Evolutionary conservation across 2,329 filamentous ascomycete genomes (phyloP).

Genomic region (Penicillium sp.): DNA sequence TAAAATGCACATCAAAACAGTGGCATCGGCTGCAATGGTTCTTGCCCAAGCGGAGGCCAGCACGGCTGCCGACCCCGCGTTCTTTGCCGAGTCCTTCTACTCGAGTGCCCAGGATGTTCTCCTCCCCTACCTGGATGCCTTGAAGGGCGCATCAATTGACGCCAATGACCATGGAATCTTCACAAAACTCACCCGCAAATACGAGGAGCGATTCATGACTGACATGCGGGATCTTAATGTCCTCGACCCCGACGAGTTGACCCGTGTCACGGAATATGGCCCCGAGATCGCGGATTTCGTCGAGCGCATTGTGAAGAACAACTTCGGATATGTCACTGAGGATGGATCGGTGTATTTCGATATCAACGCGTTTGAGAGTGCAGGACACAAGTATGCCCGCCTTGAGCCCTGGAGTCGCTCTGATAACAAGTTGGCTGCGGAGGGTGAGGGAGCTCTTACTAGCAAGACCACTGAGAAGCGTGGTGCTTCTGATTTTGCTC

Average conservation of each 20-base stretch:
- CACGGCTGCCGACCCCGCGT: constrained; percentile 21
- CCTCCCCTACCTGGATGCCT: constrained; percentile 74
- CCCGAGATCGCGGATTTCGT: constrained; percentile 85
- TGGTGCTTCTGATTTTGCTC: constrained; percentile 77
- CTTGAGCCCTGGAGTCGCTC: constrained; percentile 82
- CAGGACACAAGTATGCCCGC: constrained; percentile 80
- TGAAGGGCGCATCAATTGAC: constrained; percentile 57
- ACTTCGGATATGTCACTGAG: constrained; percentile 72
- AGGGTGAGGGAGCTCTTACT: constrained; percentile 81
- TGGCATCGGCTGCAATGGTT: constrained; percentile 54
- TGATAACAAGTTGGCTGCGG: constrained; percentile 78
- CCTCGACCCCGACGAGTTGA: constrained; percentile 75
- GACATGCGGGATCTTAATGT: constrained; percentile 89
- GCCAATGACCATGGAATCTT: constrained; percentile 72
- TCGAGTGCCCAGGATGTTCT: constrained; percentile 66
- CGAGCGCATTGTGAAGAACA: constrained; percentile 76
- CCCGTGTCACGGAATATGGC: constrained; percentile 89
- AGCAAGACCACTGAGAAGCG: constrained; percentile 66
- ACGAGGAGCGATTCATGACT: constrained; percentile 82
- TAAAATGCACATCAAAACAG: constrained; percentile 80
- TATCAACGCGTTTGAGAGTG: constrained; percentile 78
- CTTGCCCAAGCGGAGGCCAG: constrained; percentile 40
- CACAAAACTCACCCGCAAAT: constrained; percentile 79
- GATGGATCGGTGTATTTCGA: constrained; percentile 95
- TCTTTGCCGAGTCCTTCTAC: constrained; percentile 52